Percentiles rank a stretch among this genome's conserved stretches.
Conservation (phyloP, 1,284 basidiomycete species). For the Malassezia pachydermatis region DNA sequence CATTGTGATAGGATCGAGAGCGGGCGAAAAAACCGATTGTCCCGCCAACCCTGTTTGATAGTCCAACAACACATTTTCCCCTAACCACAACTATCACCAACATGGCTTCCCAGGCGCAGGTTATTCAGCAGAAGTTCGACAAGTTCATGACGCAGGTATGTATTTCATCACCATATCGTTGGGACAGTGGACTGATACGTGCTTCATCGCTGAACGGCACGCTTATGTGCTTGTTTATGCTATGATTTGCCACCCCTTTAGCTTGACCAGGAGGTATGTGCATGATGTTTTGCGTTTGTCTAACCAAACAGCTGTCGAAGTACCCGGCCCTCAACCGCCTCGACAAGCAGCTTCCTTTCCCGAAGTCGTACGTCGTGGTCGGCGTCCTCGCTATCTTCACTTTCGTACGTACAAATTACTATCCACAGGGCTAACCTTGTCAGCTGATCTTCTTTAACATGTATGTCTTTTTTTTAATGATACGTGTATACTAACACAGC, state of each 20-base stretch:
- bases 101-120: conserved; percentile 22
- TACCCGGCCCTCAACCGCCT: conserved; percentile 60
- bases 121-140: conserved; percentile 43
- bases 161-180: conserved; percentile 2
- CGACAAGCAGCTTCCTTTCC: conserved; percentile 80
- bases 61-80: too few species aligned
- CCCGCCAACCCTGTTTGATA: too few species aligned
- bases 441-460: conserved; percentile 51
- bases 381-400: conserved; percentile 58
- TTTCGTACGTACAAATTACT: conserved; percentile 21
- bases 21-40: too few species aligned
- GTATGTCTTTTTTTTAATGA: conserved; percentile 17
- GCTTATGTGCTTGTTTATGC: background rate
- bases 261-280: conserved; percentile 82
- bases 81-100: background rate
- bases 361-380: conserved; percentile 82
- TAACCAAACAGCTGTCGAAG: conserved; percentile 66
- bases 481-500: background rate
- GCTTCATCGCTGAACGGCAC: conserved; percentile 3
- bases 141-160: conserved; percentile 46
- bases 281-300: background rate
- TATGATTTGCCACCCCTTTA: conserved; percentile 50
- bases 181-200: conserved; percentile 1
- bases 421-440: conserved; percentile 3
- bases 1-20: too few species aligned